Percentiles rank a stretch among this genome's conserved stretches.
Conservation (phyloP, 306 rosid genomes). For the Comarum palustre region DNA sequence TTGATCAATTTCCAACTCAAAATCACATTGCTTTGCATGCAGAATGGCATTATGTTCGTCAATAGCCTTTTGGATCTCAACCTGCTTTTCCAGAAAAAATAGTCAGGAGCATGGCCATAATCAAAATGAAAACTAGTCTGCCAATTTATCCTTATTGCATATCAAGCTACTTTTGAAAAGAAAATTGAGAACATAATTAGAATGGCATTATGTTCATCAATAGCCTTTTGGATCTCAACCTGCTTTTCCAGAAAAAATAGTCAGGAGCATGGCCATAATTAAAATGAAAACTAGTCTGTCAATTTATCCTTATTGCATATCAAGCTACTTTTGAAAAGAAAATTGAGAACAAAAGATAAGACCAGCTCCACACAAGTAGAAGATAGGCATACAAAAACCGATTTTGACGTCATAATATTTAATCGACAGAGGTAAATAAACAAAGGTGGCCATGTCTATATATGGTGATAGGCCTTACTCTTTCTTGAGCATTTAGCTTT, state of each 20-base stretch:
- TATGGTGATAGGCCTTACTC: conserved; percentile 42
- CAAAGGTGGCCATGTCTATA: background rate
- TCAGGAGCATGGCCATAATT: conserved; percentile 10
- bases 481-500: conserved; percentile 70
- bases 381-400: background rate
- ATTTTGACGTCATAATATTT: background rate
- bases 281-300: background rate
- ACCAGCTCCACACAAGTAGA: background rate
- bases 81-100: conserved; percentile 37
- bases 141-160: background rate
- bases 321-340: background rate
- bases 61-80: conserved; percentile 75
- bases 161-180: background rate
- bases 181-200: conserved; percentile 23
- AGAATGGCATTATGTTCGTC: conserved; percentile 72
- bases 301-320: background rate
- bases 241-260: conserved; percentile 24
- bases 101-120: conserved; percentile 9
- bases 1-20: conserved; percentile 73
- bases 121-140: background rate
- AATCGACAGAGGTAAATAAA: background rate
- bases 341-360: background rate
- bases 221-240: conserved; percentile 83
- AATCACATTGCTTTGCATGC: conserved; percentile 63
- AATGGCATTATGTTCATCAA: conserved; percentile 65